Evolutionary conservation across 2,329 filamentous ascomycete species (phyloP).

Genomic region (Chaetomiaceae sp.): DNA sequence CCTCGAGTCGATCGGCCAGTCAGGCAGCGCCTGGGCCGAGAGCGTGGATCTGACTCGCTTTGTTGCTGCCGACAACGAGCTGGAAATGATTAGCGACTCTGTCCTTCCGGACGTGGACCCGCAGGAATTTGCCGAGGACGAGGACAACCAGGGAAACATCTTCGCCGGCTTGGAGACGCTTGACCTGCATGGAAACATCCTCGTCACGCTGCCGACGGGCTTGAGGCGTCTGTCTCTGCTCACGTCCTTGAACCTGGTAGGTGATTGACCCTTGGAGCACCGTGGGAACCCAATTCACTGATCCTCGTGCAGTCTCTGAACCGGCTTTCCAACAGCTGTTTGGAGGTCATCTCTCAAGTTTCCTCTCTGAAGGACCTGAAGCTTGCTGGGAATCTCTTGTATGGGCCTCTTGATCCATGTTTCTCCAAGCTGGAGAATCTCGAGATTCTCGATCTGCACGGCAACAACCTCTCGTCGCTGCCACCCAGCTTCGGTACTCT

Average conservation of each 20-base stretch:
- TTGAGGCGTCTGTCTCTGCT: constrained; percentile 66
- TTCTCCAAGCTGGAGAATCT: constrained; percentile 61
- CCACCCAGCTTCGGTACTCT: constrained; percentile 63
- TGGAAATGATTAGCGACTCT: constrained; percentile 64
- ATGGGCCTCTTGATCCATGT: constrained; percentile 58
- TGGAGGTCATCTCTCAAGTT: constrained; percentile 71
- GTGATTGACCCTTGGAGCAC: constrained; percentile 25
- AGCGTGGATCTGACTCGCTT: constrained; percentile 80
- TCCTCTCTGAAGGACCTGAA: constrained; percentile 69
- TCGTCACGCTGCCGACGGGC: constrained; percentile 68
- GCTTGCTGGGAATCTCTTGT: constrained; percentile 69
- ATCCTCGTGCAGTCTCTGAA: constrained; percentile 61
- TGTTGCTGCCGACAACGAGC: constrained; percentile 82
- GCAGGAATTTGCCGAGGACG: constrained; percentile 53
- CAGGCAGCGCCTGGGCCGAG: constrained; percentile 76
- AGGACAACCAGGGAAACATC: constrained; percentile 63
- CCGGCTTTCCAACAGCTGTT: constrained; percentile 62
- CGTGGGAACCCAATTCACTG: not conserved
- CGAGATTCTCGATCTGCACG: constrained; percentile 74
- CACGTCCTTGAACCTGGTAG: constrained; percentile 74
- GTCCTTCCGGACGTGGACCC: constrained; percentile 70
- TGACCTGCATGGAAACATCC: constrained; percentile 78
- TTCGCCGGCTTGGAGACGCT: constrained; percentile 77
- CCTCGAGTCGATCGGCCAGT: constrained; percentile 57
- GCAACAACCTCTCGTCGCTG: constrained; percentile 69